phyloP scores from a whole-genome alignment of 345 rosid genomes.

The Citrus unshiu region DNA sequence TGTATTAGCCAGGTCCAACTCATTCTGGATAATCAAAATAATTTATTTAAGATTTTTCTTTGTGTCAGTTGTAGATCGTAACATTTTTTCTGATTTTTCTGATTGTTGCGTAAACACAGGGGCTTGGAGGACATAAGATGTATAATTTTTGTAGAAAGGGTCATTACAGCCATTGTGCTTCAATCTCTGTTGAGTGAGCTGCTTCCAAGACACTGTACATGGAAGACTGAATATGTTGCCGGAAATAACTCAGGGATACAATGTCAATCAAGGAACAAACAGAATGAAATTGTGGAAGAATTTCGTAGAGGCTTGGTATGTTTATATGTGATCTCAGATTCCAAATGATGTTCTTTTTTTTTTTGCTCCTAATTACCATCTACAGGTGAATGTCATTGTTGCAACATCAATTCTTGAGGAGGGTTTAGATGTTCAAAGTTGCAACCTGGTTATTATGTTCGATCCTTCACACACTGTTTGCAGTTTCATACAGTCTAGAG shows the following conservation, averaged over 20 bases:
- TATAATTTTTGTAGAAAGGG: constrained; percentile 77
- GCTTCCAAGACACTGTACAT: constrained; percentile 49
- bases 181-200: constrained; percentile 48
- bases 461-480: constrained; percentile 76
- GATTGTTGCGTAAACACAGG: not conserved
- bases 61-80: not conserved
- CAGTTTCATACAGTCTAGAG: constrained; percentile 97
- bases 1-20: not conserved
- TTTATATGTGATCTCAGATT: not conserved
- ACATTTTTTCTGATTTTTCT: constrained; percentile 3
- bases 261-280: constrained; percentile 56
- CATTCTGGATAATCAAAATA: not conserved
- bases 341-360: not conserved
- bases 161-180: constrained; percentile 62
- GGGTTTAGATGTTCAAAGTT: constrained; percentile 89
- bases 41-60: not conserved
- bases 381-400: constrained; percentile 78
- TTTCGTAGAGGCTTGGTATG: constrained; percentile 74
- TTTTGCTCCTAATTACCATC: constrained; percentile 2
- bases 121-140: constrained; percentile 60
- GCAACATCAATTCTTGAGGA: constrained; percentile 98
- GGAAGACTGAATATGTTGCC: constrained; percentile 69
- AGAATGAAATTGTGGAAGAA: constrained; percentile 74
- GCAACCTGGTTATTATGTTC: constrained; percentile 83
- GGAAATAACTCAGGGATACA: constrained; percentile 62